Evolutionary conservation across 169 alveolate genomes (phyloP).

Genomic region (Plasmodium billcollinsi): DNA sequence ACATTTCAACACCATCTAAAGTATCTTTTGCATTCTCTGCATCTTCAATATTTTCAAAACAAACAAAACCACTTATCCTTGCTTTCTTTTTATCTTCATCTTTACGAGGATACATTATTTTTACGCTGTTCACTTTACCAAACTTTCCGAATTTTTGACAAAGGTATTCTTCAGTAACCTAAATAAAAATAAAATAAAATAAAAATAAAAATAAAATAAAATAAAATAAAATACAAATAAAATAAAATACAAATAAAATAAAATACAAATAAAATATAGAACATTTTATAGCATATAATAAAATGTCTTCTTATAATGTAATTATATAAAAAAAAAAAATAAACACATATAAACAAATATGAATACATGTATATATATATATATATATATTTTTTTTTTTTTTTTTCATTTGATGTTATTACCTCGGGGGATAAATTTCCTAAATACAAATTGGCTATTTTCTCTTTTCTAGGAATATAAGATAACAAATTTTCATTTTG

Average conservation of each 20-base stretch:
- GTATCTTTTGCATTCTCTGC: conserved; percentile 89
- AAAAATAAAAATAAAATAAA: too few species aligned
- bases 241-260: not conserved
- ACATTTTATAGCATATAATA: too few species aligned
- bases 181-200: not conserved
- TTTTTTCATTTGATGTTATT: not conserved
- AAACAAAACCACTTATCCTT: conserved; percentile 88
- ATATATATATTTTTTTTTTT: not conserved
- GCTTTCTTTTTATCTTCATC: conserved; percentile 87
- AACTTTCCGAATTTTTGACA: conserved; percentile 86
- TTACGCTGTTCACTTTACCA: conserved; percentile 89
- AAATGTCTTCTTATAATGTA: too few species aligned
- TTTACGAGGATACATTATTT: conserved; percentile 89
- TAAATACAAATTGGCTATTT: conserved; percentile 83
- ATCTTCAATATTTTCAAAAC: conserved; percentile 82
- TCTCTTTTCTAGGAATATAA: conserved; percentile 70
- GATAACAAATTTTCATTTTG: conserved; percentile 53
- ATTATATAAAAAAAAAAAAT: too few species aligned
- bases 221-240: too few species aligned
- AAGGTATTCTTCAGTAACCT: conserved; percentile 89
- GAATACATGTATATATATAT: too few species aligned
- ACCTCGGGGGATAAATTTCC: conserved; percentile 89
- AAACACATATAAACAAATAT: too few species aligned
- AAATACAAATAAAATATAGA: not conserved
- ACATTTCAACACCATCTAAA: conserved; percentile 84